Base-by-base conservation (phyloP, 148 eudicot genomes). In the Vaccinium darrowii region DNA sequence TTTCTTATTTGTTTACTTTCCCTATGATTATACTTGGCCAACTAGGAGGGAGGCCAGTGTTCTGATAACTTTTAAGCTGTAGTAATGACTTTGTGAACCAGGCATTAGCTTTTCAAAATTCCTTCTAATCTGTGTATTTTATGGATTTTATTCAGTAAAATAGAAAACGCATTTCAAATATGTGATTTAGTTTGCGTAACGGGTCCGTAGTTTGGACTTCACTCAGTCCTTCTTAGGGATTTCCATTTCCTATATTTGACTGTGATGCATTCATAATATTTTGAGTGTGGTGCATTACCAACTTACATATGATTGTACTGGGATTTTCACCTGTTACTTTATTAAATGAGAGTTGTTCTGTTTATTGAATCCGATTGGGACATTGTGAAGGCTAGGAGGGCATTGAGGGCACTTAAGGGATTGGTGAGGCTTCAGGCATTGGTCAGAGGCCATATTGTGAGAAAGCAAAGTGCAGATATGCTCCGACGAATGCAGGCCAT, bases 341-440 rank as follows among this genome's bases (percentile, higher is more conserved):
- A 83, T 52, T 53, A 19, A 65, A 8, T 23, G 76, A 12, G 21
- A 81, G 14, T 18, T 39, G 53, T 19, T 79, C 14, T 56, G 80
- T 36, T 79, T 49, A 14, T 73, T 50, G 4, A 47, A 47, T 16
- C 81, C 11, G 15, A 33, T 79, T 49, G 33, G 8, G 69, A 21
- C 25, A 11, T 71, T 56, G 27, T 86, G 56, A 65, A 97, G 99
- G 99, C 99, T 81, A 94, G 95, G 85, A 95, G 95, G 57, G 99
- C 99, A 33, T 84, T 97, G 39, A 95, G 89, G 91, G 98, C 99
- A 12, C 93, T 97, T 8, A 97, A 91, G 85, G 98, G 95, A 84
- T 83, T 97, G 89, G 99, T 97, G 84, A 95, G 93, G 90, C 96
- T 97, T 87, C 99, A 97, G 90, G 99, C 99, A 69, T 88, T 95